A percentile compares a stretch with the other conserved stretches of the same genome.
Conservation (phyloP, 2,329 filamentous ascomycete species). For the Calonectria pteridis region DNA sequence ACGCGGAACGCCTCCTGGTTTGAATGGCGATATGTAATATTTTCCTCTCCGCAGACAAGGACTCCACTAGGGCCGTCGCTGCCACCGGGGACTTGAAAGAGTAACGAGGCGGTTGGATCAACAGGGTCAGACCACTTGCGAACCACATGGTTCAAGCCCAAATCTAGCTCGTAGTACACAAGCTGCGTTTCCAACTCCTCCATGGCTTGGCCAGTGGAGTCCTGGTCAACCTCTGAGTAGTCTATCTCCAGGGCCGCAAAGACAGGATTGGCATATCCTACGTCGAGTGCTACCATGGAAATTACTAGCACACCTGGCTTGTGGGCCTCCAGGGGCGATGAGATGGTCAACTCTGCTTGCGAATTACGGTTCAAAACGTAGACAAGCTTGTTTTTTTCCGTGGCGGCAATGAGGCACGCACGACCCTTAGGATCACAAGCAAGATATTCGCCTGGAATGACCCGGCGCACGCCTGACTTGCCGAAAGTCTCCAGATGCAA, state of each 20-base stretch:
- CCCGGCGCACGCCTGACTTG: constrained; percentile 93
- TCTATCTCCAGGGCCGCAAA: constrained; percentile 96
- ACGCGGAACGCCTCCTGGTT: constrained; percentile 92
- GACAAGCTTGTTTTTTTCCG: constrained; percentile 99
- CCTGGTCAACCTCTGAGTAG: constrained; percentile 91
- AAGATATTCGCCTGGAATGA: constrained; percentile 95
- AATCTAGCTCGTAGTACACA: constrained; percentile 97
- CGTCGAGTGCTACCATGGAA: constrained; percentile 88
- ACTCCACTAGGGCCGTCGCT: constrained; percentile 95
- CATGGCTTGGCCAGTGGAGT: constrained; percentile 85
- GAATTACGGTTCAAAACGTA: constrained; percentile 97
- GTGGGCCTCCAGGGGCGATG: constrained; percentile 95
- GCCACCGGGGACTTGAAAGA: constrained; percentile 96
- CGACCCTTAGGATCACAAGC: constrained; percentile 95
- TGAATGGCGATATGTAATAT: constrained; percentile 95
- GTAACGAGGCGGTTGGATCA: constrained; percentile 86
- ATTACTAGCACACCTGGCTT: constrained; percentile 93
- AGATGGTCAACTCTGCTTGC: constrained; percentile 95
- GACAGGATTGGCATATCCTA: constrained; percentile 96
- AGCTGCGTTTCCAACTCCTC: constrained; percentile 88
- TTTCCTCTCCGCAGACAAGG: constrained; percentile 93
- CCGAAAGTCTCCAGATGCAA: constrained; percentile 98
- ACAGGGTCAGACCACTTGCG: constrained; percentile 96
- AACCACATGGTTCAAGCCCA: constrained; percentile 97
- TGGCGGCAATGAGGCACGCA: constrained; percentile 91